Evolutionary conservation across 495 filamentous ascomycete species (phyloP), one percentile per base, ranked within the genome.

Genomic region (Chaetomium tenue): DNA sequence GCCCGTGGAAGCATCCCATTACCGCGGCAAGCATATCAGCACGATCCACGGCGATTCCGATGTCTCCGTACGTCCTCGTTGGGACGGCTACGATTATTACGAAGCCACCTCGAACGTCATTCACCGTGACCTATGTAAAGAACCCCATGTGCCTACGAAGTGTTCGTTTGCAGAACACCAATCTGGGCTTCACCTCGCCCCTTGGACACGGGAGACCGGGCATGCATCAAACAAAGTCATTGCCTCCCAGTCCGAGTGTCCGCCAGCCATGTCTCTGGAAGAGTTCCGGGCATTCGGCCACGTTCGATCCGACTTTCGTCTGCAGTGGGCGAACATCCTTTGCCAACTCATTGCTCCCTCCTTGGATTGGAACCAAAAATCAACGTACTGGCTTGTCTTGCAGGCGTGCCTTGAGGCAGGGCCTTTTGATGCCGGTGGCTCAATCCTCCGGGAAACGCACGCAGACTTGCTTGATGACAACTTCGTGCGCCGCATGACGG

Each of bases 311-410:
- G 84, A 84, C 0, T 63, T 77, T 28, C 66, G 71, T 0, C 71
- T 87, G 26, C 83, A 87, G 53, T 85, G 83, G 81, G 68, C 79
- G 37, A 87, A 87, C 55, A 79, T 88, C 18, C 69, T 83, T 0
- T 64, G 77, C 18, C 80, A 87, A 64, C 71, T 88, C n/a, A 66
- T 68, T 0, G 69, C 73, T 5, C 80, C 79, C 3, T 74, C 71
- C 11, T 42, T 88, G 2, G 76, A 80, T 48, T 79, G 82, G 48
- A 82, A 76, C 26, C 78, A 79, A 25, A 58, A 74, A 7, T 75
- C 82, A 26, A 83, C 82, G 0, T 66, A 66, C 9, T 58, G 79
- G 0, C 73, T 86, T 28, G 50, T 86, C 6, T 68, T 78, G 15
- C 86, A 88, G 64, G 76, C 80, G 15, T 76, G 77, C 30, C 74